Percentiles rank a stretch among this genome's conserved stretches.
Conservation (phyloP, 2,329 filamentous ascomycete genomes). For the Sporothrix euskadiensis region DNA sequence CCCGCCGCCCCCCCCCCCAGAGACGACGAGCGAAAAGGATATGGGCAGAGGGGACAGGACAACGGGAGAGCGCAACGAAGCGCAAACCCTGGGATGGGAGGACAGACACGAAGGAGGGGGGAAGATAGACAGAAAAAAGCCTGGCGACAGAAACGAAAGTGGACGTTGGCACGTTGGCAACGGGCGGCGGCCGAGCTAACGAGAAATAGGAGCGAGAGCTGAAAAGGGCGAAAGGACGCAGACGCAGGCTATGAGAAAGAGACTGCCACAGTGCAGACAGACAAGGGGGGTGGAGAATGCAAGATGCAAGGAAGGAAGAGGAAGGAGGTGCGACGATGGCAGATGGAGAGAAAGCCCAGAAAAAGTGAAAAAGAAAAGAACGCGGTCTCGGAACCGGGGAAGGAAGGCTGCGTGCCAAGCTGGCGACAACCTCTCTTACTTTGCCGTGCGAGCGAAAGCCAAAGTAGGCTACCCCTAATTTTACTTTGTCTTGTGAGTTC, state of each 20-base stretch:
- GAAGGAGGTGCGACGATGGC: background rate
- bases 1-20: too few relatives aligned
- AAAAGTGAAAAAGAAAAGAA: background rate
- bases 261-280: background rate
- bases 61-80: slow-evolving; percentile 11
- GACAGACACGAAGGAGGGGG: too few relatives aligned
- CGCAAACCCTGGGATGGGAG: slow-evolving; percentile 11
- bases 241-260: slow-evolving; percentile 2
- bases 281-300: background rate
- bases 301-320: background rate
- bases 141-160: background rate
- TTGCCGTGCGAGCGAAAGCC: background rate
- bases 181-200: background rate
- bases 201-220: background rate
- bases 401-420: slow-evolving; percentile 16
- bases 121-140: slow-evolving; percentile 1
- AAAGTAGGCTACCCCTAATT: background rate
- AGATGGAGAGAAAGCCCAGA: background rate
- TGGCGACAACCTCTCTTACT: background rate
- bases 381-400: slow-evolving; percentile 8
- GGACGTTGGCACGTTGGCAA: background rate
- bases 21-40: too few relatives aligned
- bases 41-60: background rate
- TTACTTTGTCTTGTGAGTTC: background rate
- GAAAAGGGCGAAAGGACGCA: background rate